Evolutionary conservation across 768 basidiomycete species (phyloP).

Genomic region (Cyclocybe cylindracea): DNA sequence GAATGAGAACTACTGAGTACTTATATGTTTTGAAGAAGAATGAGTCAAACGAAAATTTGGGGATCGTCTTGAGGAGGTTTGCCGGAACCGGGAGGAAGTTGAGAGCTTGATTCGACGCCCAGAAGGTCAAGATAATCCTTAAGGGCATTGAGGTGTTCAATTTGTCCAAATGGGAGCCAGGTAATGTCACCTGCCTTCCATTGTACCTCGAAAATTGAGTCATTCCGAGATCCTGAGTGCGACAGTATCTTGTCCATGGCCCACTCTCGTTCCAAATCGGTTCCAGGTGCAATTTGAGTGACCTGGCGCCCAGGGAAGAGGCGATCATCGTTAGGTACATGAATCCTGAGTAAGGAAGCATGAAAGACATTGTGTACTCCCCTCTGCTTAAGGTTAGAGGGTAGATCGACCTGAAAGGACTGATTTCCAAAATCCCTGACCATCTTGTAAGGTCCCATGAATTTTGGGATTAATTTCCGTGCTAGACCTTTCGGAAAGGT

Average conservation of each 20-base stretch:
- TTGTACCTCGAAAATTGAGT: conserved; percentile 5
- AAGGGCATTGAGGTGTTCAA: conserved; percentile 21
- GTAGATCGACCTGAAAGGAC: conserved; percentile 8
- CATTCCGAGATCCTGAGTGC: conserved; percentile 10
- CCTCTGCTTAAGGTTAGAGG: conserved; percentile 16
- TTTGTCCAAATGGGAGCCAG: conserved; percentile 20
- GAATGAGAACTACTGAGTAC: no score
- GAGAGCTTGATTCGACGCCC: conserved; percentile 16
- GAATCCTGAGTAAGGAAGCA: conserved; percentile 26
- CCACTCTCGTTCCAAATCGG: conserved; percentile 19
- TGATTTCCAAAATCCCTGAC: conserved; percentile 7
- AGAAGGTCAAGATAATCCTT: conserved; percentile 28
- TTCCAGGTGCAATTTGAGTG: conserved; percentile 10
- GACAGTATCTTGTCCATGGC: conserved; percentile 20
- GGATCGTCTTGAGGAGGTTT: background rate
- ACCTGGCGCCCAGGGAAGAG: conserved; percentile 32
- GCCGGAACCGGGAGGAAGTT: conserved; percentile 1
- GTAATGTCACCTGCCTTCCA: conserved; percentile 15
- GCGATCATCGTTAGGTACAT: conserved; percentile 30
- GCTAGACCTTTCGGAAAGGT: conserved; percentile 15
- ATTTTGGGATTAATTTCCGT: conserved; percentile 18
- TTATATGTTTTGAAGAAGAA: no score
- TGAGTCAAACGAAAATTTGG: background rate
- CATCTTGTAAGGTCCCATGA: conserved; percentile 16
- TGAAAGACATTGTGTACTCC: conserved; percentile 26